Evolutionary conservation across 208 protist species (phyloP).

Genomic region (Angomonas deanei): DNA sequence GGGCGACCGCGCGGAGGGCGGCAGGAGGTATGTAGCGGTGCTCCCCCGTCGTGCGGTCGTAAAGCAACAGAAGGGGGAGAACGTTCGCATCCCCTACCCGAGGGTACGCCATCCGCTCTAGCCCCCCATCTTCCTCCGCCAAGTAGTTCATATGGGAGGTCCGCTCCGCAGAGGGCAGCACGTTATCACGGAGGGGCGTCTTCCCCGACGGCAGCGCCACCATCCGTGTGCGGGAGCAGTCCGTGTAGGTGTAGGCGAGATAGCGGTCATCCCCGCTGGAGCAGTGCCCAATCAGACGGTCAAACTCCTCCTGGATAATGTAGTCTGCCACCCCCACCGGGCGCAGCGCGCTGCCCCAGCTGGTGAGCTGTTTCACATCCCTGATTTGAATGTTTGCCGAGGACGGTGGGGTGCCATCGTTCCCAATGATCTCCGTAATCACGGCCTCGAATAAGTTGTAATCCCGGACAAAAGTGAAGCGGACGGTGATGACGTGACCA

Average conservation of each 20-base stretch:
- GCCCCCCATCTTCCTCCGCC: slow-evolving; percentile 9
- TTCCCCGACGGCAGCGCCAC: slow-evolving; percentile 46
- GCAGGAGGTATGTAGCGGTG: slow-evolving; percentile 45
- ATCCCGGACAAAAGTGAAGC: slow-evolving; percentile 62
- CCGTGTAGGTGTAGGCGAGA: slow-evolving; percentile 73
- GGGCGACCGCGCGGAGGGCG: slow-evolving; percentile 24
- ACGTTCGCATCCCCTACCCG: slow-evolving; percentile 78
- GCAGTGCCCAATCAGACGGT: slow-evolving; percentile 81
- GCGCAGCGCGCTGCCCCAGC: slow-evolving; percentile 53
- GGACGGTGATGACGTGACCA: slow-evolving; percentile 9
- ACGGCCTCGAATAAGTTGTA: slow-evolving; percentile 69
- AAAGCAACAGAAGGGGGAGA: slow-evolving; percentile 47
- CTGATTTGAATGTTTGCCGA: slow-evolving; percentile 13
- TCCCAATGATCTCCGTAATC: slow-evolving; percentile 26
- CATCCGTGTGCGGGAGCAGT: slow-evolving; percentile 56
- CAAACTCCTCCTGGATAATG: slow-evolving; percentile 92
- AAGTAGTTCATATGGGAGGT: slow-evolving; percentile 11
- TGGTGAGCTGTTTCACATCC: slow-evolving; percentile 49
- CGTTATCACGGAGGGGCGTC: slow-evolving; percentile 14
- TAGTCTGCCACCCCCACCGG: slow-evolving; percentile 82
- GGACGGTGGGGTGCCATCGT: slow-evolving; percentile 18
- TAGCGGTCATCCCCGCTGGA: slow-evolving; percentile 41
- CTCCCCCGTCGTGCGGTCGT: slow-evolving; percentile 22
- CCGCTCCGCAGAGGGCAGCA: slow-evolving; percentile 1
- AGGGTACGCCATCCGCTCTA: slow-evolving; percentile 72